Conservation (phyloP, 2,329 filamentous ascomycete genomes). For the Lojkania enalia region DNA sequence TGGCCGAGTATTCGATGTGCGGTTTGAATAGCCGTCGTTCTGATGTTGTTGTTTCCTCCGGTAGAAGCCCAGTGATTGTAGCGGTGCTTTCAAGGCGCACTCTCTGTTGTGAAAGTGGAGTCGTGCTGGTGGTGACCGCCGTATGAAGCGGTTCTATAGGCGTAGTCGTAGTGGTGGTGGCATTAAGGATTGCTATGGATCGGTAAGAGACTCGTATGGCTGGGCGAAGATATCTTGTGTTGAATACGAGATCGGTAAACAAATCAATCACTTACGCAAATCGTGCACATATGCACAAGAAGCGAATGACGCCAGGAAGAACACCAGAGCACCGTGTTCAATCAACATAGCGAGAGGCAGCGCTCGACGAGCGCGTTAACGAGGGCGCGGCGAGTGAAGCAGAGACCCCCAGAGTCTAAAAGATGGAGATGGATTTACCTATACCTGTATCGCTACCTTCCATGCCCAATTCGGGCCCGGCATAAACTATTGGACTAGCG, state of each 20-base stretch:
- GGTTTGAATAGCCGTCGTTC: neutral
- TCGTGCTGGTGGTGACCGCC: neutral
- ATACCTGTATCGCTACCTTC: neutral
- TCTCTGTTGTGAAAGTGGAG: too few species aligned
- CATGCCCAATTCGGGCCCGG: neutral
- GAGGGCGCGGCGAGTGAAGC: neutral
- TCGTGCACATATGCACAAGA: neutral
- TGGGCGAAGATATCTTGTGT: neutral
- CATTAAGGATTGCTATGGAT: conserved; percentile 4
- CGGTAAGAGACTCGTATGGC: neutral
- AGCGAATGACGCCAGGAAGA: neutral
- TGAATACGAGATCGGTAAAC: neutral
- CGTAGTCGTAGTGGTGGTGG: neutral
- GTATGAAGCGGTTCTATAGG: neutral
- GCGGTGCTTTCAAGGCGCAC: too few species aligned
- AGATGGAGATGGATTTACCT: neutral
- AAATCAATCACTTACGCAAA: conserved; percentile 1
- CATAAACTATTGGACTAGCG: neutral
- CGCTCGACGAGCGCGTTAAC: conserved; percentile 1
- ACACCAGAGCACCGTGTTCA: neutral
- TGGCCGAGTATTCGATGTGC: neutral
- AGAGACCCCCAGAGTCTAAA: neutral
- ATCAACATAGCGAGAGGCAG: neutral
- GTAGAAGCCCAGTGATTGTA: neutral
- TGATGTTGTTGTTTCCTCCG: neutral